A percentile compares a stretch with the other conserved stretches of the same genome.
These are phyloP conservation scores for Tolypocladium cylindrosporum DNA, from an alignment of 2,329 filamentous ascomycete species.

Conservation along the genomic window DNA sequence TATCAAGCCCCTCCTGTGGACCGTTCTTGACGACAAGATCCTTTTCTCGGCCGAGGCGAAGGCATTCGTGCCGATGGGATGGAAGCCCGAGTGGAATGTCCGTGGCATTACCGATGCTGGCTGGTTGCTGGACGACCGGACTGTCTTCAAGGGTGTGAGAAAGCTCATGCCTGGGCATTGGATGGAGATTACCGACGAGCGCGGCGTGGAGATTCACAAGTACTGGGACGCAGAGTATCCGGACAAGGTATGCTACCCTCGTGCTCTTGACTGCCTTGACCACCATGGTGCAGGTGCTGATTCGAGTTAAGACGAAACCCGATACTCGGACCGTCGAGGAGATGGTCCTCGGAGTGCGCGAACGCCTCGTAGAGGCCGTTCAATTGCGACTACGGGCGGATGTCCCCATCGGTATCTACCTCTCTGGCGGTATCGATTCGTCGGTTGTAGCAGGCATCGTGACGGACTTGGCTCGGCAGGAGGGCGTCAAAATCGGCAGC, in stretches of 20 bases:
- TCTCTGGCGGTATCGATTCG: constrained; percentile 48
- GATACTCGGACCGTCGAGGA: constrained; percentile 38
- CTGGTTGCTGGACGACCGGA: constrained; percentile 33
- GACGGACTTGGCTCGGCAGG: constrained; percentile 36
- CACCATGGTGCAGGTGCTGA: not conserved
- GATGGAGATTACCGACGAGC: constrained; percentile 25
- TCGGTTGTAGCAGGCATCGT: constrained; percentile 47
- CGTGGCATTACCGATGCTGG: constrained; percentile 29
- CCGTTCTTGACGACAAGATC: constrained; percentile 26
- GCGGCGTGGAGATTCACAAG: constrained; percentile 23
- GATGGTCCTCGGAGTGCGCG: constrained; percentile 37
- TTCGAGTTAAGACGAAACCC: constrained; percentile 13
- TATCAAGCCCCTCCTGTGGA: constrained; percentile 47
- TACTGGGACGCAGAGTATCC: constrained; percentile 46
- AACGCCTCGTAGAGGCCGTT: constrained; percentile 39
- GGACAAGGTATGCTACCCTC: constrained; percentile 31
- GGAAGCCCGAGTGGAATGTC: constrained; percentile 44
- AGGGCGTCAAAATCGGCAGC: constrained; percentile 36
- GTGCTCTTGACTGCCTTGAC: not conserved
- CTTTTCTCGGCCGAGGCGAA: constrained; percentile 44
- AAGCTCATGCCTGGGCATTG: constrained; percentile 34
- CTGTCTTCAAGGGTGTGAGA: constrained; percentile 37
- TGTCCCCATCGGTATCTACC: constrained; percentile 46
- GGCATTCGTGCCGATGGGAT: constrained; percentile 38
- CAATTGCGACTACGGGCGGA: constrained; percentile 44